phyloP scores from a whole-genome alignment of 345 rosid genomes.

The Mallotus nudiflorus region DNA sequence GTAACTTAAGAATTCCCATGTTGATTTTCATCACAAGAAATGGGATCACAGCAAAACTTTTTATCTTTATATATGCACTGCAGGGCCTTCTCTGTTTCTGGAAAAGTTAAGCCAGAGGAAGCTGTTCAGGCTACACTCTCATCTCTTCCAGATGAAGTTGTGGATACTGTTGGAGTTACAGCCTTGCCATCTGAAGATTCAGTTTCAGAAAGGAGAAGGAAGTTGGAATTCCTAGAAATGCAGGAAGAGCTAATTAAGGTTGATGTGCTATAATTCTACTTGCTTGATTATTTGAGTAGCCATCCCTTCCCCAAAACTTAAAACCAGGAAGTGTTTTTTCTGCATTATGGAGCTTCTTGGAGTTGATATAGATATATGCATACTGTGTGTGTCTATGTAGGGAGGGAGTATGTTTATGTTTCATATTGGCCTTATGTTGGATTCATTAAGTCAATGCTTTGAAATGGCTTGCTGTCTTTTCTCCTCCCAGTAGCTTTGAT shows the following conservation, averaged over 20 bases:
- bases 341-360: not conserved
- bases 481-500: not conserved
- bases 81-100: slow-evolving; percentile 88
- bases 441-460: not conserved
- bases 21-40: slow-evolving; percentile 12
- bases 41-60: slow-evolving; percentile 2
- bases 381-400: no score
- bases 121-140: slow-evolving; percentile 98
- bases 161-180: slow-evolving; percentile 90
- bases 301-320: not conserved
- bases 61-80: slow-evolving; percentile 13
- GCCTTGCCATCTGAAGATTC: slow-evolving; percentile 89
- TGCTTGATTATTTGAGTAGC: slow-evolving; percentile 13
- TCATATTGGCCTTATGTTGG: not conserved
- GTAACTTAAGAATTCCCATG: slow-evolving; percentile 37
- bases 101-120: slow-evolving; percentile 94
- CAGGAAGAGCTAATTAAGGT: slow-evolving; percentile 98
- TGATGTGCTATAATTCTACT: slow-evolving; percentile 7
- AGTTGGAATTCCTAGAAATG: slow-evolving; percentile 91
- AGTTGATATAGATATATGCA: not conserved
- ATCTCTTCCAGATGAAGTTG: slow-evolving; percentile 94
- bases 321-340: slow-evolving; percentile 7
- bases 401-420: not conserved
- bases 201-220: slow-evolving; percentile 89
- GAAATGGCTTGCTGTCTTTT: not conserved